A percentile compares a stretch with the other conserved stretches of the same genome.
Conservation (phyloP, 129 eudicot genomes). For the Saussurea involucrata region DNA sequence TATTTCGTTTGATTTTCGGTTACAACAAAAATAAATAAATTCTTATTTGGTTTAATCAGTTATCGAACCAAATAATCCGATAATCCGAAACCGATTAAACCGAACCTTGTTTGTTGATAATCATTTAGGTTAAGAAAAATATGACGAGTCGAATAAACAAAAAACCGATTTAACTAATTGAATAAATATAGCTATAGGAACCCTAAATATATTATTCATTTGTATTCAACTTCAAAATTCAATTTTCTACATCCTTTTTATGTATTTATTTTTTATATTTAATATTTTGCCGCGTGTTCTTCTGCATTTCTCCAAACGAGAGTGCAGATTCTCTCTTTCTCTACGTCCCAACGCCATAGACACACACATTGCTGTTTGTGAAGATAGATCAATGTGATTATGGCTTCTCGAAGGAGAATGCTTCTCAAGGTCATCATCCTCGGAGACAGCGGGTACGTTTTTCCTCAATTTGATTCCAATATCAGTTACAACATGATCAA, state of each 20-base stretch:
- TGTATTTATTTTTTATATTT: background rate
- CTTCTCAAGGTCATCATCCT: conserved; percentile 78
- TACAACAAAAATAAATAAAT: no score
- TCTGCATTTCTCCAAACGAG: conserved; percentile 13
- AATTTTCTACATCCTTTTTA: background rate
- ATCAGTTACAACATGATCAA: background rate
- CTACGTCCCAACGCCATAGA: background rate
- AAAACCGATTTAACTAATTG: no score
- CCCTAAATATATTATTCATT: no score
- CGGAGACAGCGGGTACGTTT: conserved; percentile 64
- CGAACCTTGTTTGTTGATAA: no score
- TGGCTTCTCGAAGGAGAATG: conserved; percentile 77
- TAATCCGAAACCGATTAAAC: no score
- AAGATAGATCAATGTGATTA: conserved; percentile 13
- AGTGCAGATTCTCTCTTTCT: conserved; percentile 7
- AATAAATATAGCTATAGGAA: no score
- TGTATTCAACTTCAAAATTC: background rate
- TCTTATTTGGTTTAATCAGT: no score
- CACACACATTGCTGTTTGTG: conserved; percentile 2
- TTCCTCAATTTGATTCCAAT: background rate
- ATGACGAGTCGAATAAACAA: no score
- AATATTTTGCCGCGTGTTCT: conserved; percentile 24
- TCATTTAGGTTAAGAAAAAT: no score
- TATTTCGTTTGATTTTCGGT: no score
- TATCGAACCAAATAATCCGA: no score